Conservation (phyloP, 2,329 filamentous ascomycete species). For the Aspergillaceae sp. region DNA sequence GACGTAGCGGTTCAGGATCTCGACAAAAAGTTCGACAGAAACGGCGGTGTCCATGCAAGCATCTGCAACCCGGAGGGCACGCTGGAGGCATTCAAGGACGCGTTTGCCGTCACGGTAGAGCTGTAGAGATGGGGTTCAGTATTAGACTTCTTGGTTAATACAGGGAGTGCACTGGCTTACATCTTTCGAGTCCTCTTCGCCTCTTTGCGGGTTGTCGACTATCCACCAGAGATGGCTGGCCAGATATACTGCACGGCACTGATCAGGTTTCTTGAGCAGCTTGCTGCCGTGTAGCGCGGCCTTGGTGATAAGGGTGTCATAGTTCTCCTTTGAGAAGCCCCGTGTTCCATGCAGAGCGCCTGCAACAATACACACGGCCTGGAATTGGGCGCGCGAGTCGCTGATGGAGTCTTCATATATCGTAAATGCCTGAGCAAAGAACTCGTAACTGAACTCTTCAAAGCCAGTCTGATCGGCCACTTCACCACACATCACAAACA, state of each 20-base stretch:
- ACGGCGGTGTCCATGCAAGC: slow-evolving; percentile 98
- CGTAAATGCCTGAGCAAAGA: slow-evolving; percentile 95
- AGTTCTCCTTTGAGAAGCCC: slow-evolving; percentile 93
- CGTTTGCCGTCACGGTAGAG: slow-evolving; percentile 96
- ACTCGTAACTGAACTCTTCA: slow-evolving; percentile 95
- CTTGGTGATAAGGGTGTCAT: slow-evolving; percentile 97
- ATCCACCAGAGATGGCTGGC: slow-evolving; percentile 98
- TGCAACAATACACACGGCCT: slow-evolving; percentile 91
- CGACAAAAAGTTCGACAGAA: slow-evolving; percentile 94
- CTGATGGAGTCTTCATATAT: slow-evolving; percentile 95
- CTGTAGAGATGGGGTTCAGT: slow-evolving; percentile 37
- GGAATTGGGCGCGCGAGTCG: slow-evolving; percentile 93
- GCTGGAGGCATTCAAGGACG: slow-evolving; percentile 90
- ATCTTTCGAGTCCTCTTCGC: slow-evolving; percentile 71
- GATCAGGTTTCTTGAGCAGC: slow-evolving; percentile 92
- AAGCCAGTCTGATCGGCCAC: slow-evolving; percentile 85
- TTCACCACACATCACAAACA: slow-evolving; percentile 88
- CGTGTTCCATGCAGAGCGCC: slow-evolving; percentile 80
- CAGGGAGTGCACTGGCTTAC: slow-evolving; percentile 43
- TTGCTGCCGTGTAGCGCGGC: slow-evolving; percentile 95
- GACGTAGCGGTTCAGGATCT: slow-evolving; percentile 95
- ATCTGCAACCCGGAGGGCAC: slow-evolving; percentile 89
- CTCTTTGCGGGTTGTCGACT: slow-evolving; percentile 66
- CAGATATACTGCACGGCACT: slow-evolving; percentile 92
- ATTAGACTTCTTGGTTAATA: slow-evolving; percentile 6